Base-by-base conservation (phyloP, 768 basidiomycete genomes). In the Baorangia bicolor region DNA sequence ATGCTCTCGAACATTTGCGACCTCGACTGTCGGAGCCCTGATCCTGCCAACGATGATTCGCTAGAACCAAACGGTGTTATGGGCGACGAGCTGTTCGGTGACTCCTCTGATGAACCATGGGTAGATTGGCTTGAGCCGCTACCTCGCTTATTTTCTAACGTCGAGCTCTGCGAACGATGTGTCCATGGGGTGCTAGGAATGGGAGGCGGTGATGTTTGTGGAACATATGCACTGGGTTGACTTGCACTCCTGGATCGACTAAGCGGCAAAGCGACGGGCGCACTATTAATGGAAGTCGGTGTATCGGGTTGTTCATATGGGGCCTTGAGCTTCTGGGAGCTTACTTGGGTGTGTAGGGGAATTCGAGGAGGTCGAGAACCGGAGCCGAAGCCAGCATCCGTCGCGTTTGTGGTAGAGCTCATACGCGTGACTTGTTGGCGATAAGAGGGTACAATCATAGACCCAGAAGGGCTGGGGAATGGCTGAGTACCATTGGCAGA, bases 41-140 rank as follows among this genome's bases (percentile, higher is more conserved):
- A 73, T 43, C 81, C 84, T 39, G 78, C 79, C 48, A 92, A 71
- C 10, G 89, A 92, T 27, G 88, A 88, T 60, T 93, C 92, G 72
- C 86, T 92, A 38, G 91, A 92, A n/a, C 90, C 92, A 67, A 88
- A 93, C 18, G 92, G 91, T 25, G 92, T 93, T 66, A 92, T 84
- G 1, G 92, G 92, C n/a, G 90, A 91, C 16, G 86, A 86, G 59
- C 86, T 88, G 62, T 90, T 88, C 20, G 90, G 89, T 42, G 91
- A 92, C 61, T 89, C 90, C 63, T 92, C 88, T 13, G 90, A 91
- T 69, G 87, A 90, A 62, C 83, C 87, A 41, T 49, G 67, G 11
- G 90, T 92, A 13, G 88, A 90, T 68, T 90, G 85, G 64, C 91
- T 93, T 35, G 89, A 91, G 13, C 89, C 87, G 60, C 91, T 93